Conservation (phyloP, 208 protist species). For the Crithidia fasciculata region DNA sequence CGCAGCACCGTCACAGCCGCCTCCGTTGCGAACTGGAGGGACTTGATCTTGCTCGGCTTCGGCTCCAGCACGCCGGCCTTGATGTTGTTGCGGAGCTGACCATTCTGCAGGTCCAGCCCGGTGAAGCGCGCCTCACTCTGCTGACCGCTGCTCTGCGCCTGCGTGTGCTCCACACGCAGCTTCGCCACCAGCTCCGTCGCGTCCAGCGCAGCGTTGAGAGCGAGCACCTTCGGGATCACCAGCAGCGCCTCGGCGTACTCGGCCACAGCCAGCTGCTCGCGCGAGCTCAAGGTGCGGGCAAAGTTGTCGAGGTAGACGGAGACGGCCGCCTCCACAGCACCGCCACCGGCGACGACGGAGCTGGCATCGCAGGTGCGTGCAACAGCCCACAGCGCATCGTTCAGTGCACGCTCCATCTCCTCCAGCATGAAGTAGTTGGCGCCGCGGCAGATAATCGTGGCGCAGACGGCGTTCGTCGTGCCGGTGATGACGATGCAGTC, state of each 20-base stretch:
- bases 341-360: constrained; percentile 98
- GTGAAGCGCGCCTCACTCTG: constrained; percentile 61
- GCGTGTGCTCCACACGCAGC: constrained; percentile 97
- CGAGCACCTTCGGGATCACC: constrained; percentile 99
- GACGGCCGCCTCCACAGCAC: constrained; percentile 98
- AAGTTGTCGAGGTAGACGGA: constrained; percentile 99
- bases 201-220: constrained; percentile 98
- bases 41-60: constrained; percentile 98
- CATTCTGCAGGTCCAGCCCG: constrained; percentile 96
- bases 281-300: constrained; percentile 95
- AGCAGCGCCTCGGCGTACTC: constrained; percentile 99
- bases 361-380: constrained; percentile 98
- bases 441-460: constrained; percentile 98
- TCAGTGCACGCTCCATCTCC: constrained; percentile 98
- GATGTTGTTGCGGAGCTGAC: constrained; percentile 97
- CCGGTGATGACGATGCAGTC: constrained; percentile 96
- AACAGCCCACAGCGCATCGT: constrained; percentile 99
- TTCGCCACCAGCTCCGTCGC: constrained; percentile 98
- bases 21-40: constrained; percentile 99
- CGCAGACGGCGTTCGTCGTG: constrained; percentile 75
- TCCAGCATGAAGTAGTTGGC: constrained; percentile 98
- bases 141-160: constrained; percentile 46
- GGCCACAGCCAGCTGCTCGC: constrained; percentile 99
- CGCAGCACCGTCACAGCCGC: constrained; percentile 99
- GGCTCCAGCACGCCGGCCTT: constrained; percentile 99